Evolutionary conservation across 2,329 filamentous ascomycete species (phyloP).

Genomic region (Penicillium sp.): DNA sequence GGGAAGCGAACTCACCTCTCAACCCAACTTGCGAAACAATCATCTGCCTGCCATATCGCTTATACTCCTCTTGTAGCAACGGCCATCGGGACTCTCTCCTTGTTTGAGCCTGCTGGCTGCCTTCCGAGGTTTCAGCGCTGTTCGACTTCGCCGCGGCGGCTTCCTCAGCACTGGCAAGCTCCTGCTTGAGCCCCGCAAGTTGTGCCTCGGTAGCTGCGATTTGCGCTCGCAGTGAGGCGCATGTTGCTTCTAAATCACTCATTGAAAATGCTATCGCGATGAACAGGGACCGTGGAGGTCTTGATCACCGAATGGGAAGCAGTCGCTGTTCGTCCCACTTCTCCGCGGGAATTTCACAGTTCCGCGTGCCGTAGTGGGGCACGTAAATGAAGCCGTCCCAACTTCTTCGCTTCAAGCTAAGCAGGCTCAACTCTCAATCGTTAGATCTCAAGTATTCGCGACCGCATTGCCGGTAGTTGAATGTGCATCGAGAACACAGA

Average conservation of each 20-base stretch:
- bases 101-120: not conserved
- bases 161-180: constrained; percentile 38
- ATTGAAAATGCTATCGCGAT: constrained; percentile 2
- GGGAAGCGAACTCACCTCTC: constrained; percentile 55
- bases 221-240: constrained; percentile 38
- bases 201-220: constrained; percentile 42
- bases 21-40: constrained; percentile 82
- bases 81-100: constrained; percentile 60
- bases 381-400: not conserved
- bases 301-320: not conserved
- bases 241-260: constrained; percentile 27
- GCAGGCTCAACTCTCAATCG: not conserved
- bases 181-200: constrained; percentile 37
- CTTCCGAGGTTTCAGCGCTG: constrained; percentile 5
- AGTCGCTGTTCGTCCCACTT: not conserved
- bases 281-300: not conserved
- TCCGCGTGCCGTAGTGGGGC: not conserved
- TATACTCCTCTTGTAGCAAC: constrained; percentile 72
- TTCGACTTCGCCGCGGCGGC: constrained; percentile 25
- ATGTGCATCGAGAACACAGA: not conserved
- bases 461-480: not conserved
- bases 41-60: constrained; percentile 85
- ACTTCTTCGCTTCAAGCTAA: not conserved
- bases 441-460: not conserved
- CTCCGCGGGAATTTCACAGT: constrained; percentile 17